Base-by-base conservation (phyloP, 129 eudicot genomes). In the Helichrysum umbraculigerum region DNA sequence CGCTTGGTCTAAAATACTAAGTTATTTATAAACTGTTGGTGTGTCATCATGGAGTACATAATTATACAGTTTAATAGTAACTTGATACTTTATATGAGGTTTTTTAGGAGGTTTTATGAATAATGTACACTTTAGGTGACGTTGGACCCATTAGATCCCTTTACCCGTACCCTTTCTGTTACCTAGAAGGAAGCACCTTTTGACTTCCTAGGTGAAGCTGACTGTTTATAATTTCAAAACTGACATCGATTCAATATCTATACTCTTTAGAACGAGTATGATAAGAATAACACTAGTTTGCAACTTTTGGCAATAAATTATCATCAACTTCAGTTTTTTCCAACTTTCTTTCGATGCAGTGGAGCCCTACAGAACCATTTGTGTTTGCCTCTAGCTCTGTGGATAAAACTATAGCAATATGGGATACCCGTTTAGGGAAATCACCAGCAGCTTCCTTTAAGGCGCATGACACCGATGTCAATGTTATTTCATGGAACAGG, bases 401-500 rank as follows among this genome's bases (percentile, higher is more conserved):
- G 65, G 99, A 95, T 86, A 88, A 86, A 74, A 87, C 69, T 74
- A 85, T 94, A 62, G 99, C 92, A 37, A 91, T 94, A 68, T 95
- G 99, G 99, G 99, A 95, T 83, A 86, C 78, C 6, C 97, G 97
- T 73, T 6, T 34, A 42, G 94, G 94, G 62, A 95, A 89, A 69
- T 75, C 92, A 7, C 90, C 97, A 70, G 93, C 92, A 75, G 67
- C 85, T 75, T 81, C 88, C 6, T 83, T 95, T 37, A 86, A 91
- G 73, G 97, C 99, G 22, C 99, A 94, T 64, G 73, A 87, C 42
- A 83, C 99, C 42, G 99, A 95, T 86, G 99, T 95, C 17, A 95
- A 95, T 79, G 99, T 95, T 68, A 95, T 91, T 75, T 91, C 99
- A 70, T 95, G 99, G 99, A 95, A 91, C 90, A 95, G 97, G 99